Base-by-base conservation (phyloP, 768 basidiomycete species). In the Lanmaoa pseudosensibilis region DNA sequence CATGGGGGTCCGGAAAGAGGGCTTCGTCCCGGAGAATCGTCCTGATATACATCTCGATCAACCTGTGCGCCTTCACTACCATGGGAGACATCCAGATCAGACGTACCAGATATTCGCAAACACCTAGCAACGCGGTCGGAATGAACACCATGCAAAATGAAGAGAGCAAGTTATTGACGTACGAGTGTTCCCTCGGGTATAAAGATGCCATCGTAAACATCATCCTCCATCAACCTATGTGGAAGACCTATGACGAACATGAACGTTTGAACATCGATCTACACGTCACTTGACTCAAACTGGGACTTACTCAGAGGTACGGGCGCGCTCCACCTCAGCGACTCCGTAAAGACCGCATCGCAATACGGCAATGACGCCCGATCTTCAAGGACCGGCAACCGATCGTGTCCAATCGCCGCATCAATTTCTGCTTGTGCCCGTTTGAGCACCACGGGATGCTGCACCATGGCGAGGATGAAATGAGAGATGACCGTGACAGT, bases 381-480 rank as follows among this genome's bases (percentile, higher is more conserved):
- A 65, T 89, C 88, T 38, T 71, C 75, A 57, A 86, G 80, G 0
- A 73, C 77, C 0, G 90, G 90, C 30, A 90, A 74, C 10, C 87
- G 77, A 78, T 55, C 57, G 30, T 53, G 53, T 5, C 66, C 69
- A 21, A 32, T 73, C 16, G 87, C 81, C 2, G 62, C 52, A 64
- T 91, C 89, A 18, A 91, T 78, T 60, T 91, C 88, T 19, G 75
- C 73, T 63, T 88, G 86, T 0, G 84, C 88, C 53, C 79, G 81
- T 33, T 60, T 75, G 45, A 83, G 78, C 1, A 76, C 79, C 1
- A 80, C 79, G 0, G 88, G 87, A 61, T 88, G 68, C 8, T 75
- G 69, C 50, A 87, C 74, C 83, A 90, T 86, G 6, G 85, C 84
- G 49, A 90, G 78, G 23, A 91, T 66, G 70, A 90, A 86, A 41